These are phyloP conservation scores for Chrysanthemum seticuspe DNA, from an alignment of 129 eudicot genomes.

Conservation along the genomic window DNA sequence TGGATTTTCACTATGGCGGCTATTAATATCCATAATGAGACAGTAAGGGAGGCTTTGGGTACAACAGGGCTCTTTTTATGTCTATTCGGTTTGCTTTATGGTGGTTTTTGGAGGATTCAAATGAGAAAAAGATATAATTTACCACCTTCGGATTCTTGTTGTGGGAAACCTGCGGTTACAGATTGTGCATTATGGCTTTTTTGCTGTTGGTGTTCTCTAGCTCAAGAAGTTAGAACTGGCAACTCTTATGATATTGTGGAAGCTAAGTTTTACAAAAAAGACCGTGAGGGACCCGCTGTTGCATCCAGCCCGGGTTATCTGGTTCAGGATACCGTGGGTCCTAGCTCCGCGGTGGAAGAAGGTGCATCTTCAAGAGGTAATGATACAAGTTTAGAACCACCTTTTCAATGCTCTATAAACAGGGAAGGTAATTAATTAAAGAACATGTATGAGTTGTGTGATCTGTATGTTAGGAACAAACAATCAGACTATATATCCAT, in stretches of 20 bases:
- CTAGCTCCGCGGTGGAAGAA: slow-evolving; percentile 34
- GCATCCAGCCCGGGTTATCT: slow-evolving; percentile 40
- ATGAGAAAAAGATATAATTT: slow-evolving; percentile 88
- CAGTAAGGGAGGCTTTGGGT: slow-evolving; percentile 68
- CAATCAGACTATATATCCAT: too few species aligned
- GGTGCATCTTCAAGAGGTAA: slow-evolving; percentile 35
- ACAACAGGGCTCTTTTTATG: slow-evolving; percentile 78
- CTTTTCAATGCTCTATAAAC: slow-evolving; percentile 41
- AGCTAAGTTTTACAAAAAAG: slow-evolving; percentile 56
- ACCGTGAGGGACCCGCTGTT: slow-evolving; percentile 14
- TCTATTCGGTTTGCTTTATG: slow-evolving; percentile 82
- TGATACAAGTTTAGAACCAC: slow-evolving; percentile 61
- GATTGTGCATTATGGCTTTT: slow-evolving; percentile 92
- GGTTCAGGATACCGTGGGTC: slow-evolving; percentile 33
- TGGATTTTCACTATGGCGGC: slow-evolving; percentile 92
- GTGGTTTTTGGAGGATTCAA: slow-evolving; percentile 98
- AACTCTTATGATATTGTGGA: slow-evolving; percentile 75
- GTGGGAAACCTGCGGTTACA: slow-evolving; percentile 57
- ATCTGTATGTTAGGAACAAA: background rate
- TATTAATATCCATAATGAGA: slow-evolving; percentile 65
- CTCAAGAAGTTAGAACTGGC: slow-evolving; percentile 95
- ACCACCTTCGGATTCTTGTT: slow-evolving; percentile 59
- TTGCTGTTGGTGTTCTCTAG: slow-evolving; percentile 98
- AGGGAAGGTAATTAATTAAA: slow-evolving; percentile 40
- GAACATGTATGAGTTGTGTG: background rate